Evolutionary conservation across 768 basidiomycete genomes (phyloP), one percentile per base, ranked within the genome.

Genomic region (Hygrophorus russula): DNA sequence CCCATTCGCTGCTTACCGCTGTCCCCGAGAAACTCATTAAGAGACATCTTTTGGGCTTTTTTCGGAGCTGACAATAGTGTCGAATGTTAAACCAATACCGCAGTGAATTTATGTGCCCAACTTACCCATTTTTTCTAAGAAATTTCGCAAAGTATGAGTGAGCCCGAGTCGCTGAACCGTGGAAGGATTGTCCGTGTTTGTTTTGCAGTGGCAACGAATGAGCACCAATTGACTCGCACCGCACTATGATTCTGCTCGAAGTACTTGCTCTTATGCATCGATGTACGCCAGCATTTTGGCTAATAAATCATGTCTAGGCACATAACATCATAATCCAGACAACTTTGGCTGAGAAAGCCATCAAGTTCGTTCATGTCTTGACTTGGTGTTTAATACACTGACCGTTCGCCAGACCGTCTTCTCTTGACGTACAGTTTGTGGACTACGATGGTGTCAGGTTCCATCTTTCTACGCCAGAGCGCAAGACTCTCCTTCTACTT

Each of bases 391-490:
- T 47, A 14, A 41, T 39, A 24, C 44, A 48, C 19, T 18, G 17
- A 42, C 20, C 37, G 24, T 13, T 59, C 96, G 91, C 60, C 58
- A 99, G 93, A 60, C 91, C 94, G 11, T 78, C 85, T 5, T 80
- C 85, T 24, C 70, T 97, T 47, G 96, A 99, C 67, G 84, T 98
- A 44, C 78, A 88, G 45, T 99, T 99, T 54, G 96, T 98, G 42
- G 96, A 99, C 65, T 99, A 91, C 53, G 96, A 99, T 59, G 85
- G 90, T 39, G 92, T 97, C 42, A 78, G 91, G 35, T 99, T 97
- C 66, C 93, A 85, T 60, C 65, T 98, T 37, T 87, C 87, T 11
- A 92, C 92, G 0, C 85, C 85, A 2, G 78, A 86, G 17, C 79
- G 82, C 58, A 89, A 94, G 69, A 82, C 84, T 0, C 57, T 71